Base-by-base conservation (phyloP, 75 land plant genomes). In the Picea sitchensis region DNA sequence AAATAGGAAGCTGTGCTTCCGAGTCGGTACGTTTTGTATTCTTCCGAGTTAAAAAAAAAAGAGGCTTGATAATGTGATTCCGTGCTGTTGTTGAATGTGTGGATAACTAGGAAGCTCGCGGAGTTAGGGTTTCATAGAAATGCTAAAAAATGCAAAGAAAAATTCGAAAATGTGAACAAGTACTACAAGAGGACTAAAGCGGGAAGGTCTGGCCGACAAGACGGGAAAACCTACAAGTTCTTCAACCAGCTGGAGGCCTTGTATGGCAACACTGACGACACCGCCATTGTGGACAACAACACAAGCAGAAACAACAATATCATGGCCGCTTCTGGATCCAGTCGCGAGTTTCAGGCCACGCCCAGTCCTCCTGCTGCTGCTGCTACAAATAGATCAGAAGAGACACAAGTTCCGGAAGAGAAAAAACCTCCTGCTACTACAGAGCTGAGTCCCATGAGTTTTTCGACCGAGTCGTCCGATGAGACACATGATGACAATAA, bases 121-220 rank as follows among this genome's bases (percentile, higher is more conserved):
- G 82, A 82, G 83, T 44, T 82, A 14, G 83, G 83, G 21, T 82
- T n/a, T 63, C 64, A 79, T 12, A 62, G 83, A 63, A 78, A 63
- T 58, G 73, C 81, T 0, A 82, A 82, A 18, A 82, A 78, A 20
- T 82, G 83, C 81, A 82, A 78, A 56, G 83, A 82, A 59, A 82
- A 82, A 23, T 78, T 82, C 58, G 83, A 82, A 38, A 82, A 82
- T 21, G 81, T 82, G 54, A 54, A 80, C 17, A 82, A 82, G 60
- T 82, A 82, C 61, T 79, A 82, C 81, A 78, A 82, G 73, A 79
- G 77, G 31, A 79, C 82, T 17, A 82, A 82, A 58, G 82, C 65
- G 18, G 83, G 83, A 23, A 56, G 20, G 17, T 72, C 64, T 6
- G 83, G 81, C 2, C 13, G 81, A 32, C 83, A 82, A 79, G 38